Conservation (phyloP, 163 green algal genomes). For the Coccomyxa subellipsoidea region DNA sequence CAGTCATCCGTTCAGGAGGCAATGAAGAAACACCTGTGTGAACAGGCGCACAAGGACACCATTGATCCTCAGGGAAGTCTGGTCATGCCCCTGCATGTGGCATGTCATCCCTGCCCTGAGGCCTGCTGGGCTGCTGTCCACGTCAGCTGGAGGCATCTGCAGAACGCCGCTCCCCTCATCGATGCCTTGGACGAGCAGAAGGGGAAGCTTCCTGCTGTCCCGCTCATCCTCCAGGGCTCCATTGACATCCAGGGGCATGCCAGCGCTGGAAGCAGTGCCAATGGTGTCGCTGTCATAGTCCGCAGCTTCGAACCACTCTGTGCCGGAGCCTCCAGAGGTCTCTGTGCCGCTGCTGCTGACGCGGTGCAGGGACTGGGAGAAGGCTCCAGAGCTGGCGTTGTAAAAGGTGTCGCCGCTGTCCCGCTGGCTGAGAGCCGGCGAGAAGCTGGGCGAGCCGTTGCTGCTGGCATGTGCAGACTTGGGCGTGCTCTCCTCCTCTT, state of each 20-base stretch:
- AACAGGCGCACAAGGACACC: neutral
- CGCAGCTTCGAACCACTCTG: neutral
- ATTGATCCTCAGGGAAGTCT: neutral
- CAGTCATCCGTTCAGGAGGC: too few species aligned
- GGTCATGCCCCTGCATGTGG: neutral
- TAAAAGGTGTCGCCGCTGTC: neutral
- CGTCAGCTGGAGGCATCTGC: neutral
- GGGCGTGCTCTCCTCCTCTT: neutral
- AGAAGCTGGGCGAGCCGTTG: neutral
- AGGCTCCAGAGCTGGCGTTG: neutral
- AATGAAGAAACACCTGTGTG: neutral
- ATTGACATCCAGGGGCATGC: neutral
- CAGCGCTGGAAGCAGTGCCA: conserved; percentile 8
- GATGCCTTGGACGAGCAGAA: neutral
- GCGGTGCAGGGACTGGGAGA: neutral
- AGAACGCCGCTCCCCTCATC: neutral
- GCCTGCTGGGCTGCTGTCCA: neutral
- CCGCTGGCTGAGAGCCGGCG: neutral
- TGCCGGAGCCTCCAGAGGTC: neutral
- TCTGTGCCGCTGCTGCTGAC: conserved; percentile 7
- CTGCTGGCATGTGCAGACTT: neutral
- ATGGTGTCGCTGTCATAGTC: conserved; percentile 5
- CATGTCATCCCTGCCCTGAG: neutral
- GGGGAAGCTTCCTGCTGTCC: neutral
- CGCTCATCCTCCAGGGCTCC: neutral